A percentile compares a stretch with the other conserved stretches of the same genome.
phyloP scores from a whole-genome alignment of 345 rosid genomes.

The Physaria fendleri region DNA sequence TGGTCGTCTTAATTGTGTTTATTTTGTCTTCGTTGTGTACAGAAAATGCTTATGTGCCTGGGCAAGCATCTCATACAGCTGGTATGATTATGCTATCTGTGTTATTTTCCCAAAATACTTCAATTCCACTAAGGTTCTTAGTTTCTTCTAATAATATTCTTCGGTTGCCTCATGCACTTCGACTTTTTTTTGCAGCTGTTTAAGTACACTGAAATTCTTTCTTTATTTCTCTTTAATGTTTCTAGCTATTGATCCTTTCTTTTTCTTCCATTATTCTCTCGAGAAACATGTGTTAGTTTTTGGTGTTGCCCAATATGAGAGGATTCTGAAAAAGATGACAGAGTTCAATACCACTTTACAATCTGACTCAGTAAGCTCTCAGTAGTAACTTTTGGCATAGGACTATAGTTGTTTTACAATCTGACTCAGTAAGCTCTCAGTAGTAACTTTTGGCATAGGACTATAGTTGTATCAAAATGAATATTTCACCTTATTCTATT shows the following conservation, averaged over 20 bases:
- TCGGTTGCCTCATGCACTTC: conserved; percentile 5
- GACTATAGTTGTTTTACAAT: too few relatives aligned
- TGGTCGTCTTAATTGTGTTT: background rate
- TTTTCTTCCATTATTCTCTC: conserved; percentile 14
- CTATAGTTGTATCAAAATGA: too few relatives aligned
- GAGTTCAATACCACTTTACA: conserved; percentile 63
- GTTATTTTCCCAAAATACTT: background rate
- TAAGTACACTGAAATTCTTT: conserved; percentile 43
- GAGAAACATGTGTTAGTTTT: conserved; percentile 97
- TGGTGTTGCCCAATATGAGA: conserved; percentile 88
- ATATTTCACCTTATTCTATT: background rate
- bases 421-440: too few relatives aligned
- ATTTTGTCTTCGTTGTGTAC: conserved; percentile 28
- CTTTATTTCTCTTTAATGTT: conserved; percentile 1
- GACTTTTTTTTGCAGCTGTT: conserved; percentile 39
- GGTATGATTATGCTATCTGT: conserved; percentile 52
- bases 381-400: background rate
- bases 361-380: conserved; percentile 51
- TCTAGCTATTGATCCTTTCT: conserved; percentile 18
- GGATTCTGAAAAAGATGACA: conserved; percentile 77
- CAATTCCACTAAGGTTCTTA: background rate
- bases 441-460: background rate
- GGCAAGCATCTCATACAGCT: conserved; percentile 57
- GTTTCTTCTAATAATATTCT: background rate
- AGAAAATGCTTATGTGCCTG: conserved; percentile 95